Percentiles rank a stretch among this genome's conserved stretches.
These are phyloP conservation scores for Falciphora oryzae DNA, from an alignment of 2,329 filamentous ascomycete genomes.

Conservation along the genomic window DNA sequence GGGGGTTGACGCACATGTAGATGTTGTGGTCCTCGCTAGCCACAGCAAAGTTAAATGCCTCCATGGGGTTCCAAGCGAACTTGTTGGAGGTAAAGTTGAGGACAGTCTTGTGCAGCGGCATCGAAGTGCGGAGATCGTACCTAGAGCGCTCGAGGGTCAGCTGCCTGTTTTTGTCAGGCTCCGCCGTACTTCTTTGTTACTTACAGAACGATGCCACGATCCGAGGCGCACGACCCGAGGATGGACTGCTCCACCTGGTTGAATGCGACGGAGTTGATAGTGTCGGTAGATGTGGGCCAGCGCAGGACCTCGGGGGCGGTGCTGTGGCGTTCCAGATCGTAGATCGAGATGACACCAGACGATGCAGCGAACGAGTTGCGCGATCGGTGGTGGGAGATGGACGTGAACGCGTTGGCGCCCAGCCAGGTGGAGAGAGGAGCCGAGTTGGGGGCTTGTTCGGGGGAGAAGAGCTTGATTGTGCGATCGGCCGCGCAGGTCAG, in stretches of 20 bases:
- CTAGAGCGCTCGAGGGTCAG: neutral
- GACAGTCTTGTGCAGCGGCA: slow-evolving; percentile 73
- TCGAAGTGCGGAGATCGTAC: slow-evolving; percentile 85
- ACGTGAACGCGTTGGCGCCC: slow-evolving; percentile 72
- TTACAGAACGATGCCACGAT: slow-evolving; percentile 72
- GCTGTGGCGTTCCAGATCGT: slow-evolving; percentile 77
- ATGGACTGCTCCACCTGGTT: slow-evolving; percentile 94
- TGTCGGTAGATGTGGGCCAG: slow-evolving; percentile 87
- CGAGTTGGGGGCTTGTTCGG: slow-evolving; percentile 65
- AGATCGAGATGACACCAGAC: slow-evolving; percentile 71
- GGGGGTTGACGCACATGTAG: slow-evolving; percentile 39
- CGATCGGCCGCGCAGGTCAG: slow-evolving; percentile 78
- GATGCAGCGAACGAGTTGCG: slow-evolving; percentile 74
- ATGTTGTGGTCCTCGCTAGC: slow-evolving; percentile 93
- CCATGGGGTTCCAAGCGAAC: slow-evolving; percentile 89
- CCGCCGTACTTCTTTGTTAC: neutral
- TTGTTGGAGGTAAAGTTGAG: slow-evolving; percentile 79
- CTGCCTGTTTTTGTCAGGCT: neutral
- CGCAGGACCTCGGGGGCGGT: slow-evolving; percentile 75
- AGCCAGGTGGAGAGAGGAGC: slow-evolving; percentile 77
- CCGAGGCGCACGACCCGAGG: slow-evolving; percentile 76
- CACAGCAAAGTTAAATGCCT: slow-evolving; percentile 64
- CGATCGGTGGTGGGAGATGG: slow-evolving; percentile 74
- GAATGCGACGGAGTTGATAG: slow-evolving; percentile 81
- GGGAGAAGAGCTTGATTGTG: slow-evolving; percentile 81